Base-by-base conservation (phyloP, 192 early-diverging fungal species). In the Backusella liffmaniae region DNA sequence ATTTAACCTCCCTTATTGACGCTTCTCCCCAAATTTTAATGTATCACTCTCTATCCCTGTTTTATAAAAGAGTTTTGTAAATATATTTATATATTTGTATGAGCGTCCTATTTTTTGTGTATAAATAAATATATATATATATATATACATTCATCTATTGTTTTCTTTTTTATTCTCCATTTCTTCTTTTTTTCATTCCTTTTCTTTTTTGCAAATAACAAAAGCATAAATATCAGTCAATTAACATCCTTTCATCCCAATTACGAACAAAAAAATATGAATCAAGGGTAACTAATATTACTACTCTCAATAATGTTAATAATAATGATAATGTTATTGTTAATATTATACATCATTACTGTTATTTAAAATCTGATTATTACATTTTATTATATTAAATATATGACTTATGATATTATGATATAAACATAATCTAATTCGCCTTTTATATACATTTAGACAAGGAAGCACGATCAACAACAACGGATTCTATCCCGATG, bases 41-140 rank as follows among this genome's bases (percentile, higher is more conserved):
- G n/a, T 66, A 67, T 68, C 62, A 37, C 66, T 29, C 32, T 75
- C 49, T 51, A 65, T 44, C 42, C 70, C 70, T 41, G 21, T 36
- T 68, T 37, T 69, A 37, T 69, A 67, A 35, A 67, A 35, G 30
- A 18, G 35, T 67, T n/a, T 67, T 67, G 46, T 49, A 49, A 67
- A 67, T 67, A n/a, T 67, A 67, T 37, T 37, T 69, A 37, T 69
- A 35, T 67, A n/a, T 37, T 34, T 69, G 21, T 36, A 69, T 36
- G 26, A 62, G 56, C 23, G 56, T 62, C 56, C 56, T 62, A 26
- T 29, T 29, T 29, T 13, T 29, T 62, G 12, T 67, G 15, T 36
- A 67, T 67, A 34, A 34, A 67, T 18, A 67, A 10, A 67, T 29
- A 36, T n/a, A 34, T 36, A 67, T 21, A 67, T 7, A 67, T n/a